These are phyloP conservation scores for Sclerotinia sclerotiorum DNA, from an alignment of 2,329 filamentous ascomycete species.

Conservation along the genomic window DNA sequence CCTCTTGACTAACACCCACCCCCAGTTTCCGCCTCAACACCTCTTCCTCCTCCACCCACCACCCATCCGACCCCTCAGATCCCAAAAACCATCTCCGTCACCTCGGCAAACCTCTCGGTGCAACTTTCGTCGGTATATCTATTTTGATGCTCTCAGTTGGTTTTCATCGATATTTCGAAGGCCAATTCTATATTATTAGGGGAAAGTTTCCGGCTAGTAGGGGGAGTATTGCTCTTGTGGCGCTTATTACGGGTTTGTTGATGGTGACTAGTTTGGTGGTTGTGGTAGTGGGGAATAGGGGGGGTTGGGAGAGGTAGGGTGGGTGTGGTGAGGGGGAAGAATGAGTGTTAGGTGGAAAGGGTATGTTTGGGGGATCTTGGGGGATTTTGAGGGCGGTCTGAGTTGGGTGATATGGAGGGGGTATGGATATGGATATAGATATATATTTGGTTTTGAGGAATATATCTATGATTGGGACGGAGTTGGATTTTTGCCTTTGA, in stretches of 20 bases:
- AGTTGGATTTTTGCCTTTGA: neutral
- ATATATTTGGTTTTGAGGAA: neutral
- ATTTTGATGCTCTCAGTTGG: constrained; percentile 74
- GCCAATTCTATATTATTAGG: constrained; percentile 75
- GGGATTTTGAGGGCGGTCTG: neutral
- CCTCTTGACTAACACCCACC: neutral
- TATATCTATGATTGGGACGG: neutral
- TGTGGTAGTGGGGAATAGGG: constrained; percentile 49
- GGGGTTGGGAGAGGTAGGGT: neutral
- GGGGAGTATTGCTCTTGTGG: constrained; percentile 70
- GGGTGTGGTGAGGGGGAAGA: neutral
- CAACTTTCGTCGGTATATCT: constrained; percentile 73
- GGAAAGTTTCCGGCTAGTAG: constrained; percentile 79
- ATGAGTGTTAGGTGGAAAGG: neutral
- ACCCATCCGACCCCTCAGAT: constrained; percentile 33
- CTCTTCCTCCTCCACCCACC: constrained; percentile 45
- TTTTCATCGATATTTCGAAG: constrained; percentile 75
- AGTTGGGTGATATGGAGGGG: neutral
- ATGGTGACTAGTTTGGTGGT: constrained; percentile 62
- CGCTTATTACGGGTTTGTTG: constrained; percentile 61
- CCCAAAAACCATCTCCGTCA: constrained; percentile 51
- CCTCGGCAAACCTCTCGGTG: constrained; percentile 72
- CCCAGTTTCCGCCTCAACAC: constrained; percentile 71
- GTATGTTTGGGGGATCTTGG: neutral
- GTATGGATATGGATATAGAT: neutral